Conservation (phyloP, 805 yeast species). For the Candida wancherniae region DNA sequence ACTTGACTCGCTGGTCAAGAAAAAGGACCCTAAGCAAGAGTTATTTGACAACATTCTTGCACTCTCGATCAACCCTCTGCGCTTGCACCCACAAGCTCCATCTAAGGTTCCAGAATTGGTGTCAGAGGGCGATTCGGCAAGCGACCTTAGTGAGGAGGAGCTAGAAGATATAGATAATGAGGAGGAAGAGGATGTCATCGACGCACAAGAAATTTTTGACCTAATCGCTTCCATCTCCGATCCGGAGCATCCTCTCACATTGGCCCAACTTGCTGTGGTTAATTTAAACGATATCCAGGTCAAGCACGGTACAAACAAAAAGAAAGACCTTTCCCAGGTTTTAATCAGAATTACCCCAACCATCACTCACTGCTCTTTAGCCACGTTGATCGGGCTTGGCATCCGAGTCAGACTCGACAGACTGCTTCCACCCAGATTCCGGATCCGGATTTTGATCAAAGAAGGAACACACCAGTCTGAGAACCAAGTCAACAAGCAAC, state of each 20-base stretch:
- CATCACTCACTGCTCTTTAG: slow-evolving; percentile 94
- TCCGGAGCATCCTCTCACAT: slow-evolving; percentile 94
- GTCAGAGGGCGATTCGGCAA: slow-evolving; percentile 10
- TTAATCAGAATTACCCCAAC: slow-evolving; percentile 90
- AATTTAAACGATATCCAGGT: slow-evolving; percentile 77
- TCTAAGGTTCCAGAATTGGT: slow-evolving; percentile 24
- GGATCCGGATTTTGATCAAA: slow-evolving; percentile 74
- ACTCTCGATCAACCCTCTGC: slow-evolving; percentile 28
- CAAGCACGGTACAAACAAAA: slow-evolving; percentile 44
- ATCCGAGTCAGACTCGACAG: slow-evolving; percentile 88
- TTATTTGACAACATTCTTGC: slow-evolving; percentile 27
- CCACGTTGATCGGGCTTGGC: slow-evolving; percentile 93
- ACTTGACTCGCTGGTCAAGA: slow-evolving; percentile 14
- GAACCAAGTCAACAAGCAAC: slow-evolving; percentile 90
- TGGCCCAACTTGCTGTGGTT: slow-evolving; percentile 93
- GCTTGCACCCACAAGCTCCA: slow-evolving; percentile 9
- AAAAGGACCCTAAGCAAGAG: slow-evolving; percentile 15
- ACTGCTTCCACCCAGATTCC: slow-evolving; percentile 76
- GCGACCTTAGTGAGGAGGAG: slow-evolving; percentile 6
- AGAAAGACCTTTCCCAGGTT: slow-evolving; percentile 62
- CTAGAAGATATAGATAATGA: slow-evolving; percentile 24
- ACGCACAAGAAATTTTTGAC: slow-evolving; percentile 69
- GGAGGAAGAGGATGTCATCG: slow-evolving; percentile 60
- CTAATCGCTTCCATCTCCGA: slow-evolving; percentile 39
- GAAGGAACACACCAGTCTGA: slow-evolving; percentile 96